phyloP scores from a whole-genome alignment of 371 early-diverging fungal genomes.

The Mortierella sp. region DNA sequence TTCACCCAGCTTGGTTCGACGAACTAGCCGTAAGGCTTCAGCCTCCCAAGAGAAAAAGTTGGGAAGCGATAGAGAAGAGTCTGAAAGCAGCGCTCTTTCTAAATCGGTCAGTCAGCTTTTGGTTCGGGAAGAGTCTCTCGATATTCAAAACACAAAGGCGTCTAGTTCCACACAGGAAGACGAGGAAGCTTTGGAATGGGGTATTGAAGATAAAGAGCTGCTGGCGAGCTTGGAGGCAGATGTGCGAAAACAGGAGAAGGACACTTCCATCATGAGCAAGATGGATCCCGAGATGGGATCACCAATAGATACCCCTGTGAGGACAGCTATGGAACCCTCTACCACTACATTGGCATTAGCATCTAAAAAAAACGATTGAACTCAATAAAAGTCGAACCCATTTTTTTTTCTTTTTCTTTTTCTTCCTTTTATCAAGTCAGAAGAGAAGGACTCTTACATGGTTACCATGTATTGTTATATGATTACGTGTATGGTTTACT shows the following conservation, averaged over 20 bases:
- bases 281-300: constrained; percentile 8
- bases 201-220: constrained; percentile 40
- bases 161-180: constrained; percentile 1
- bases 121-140: constrained; percentile 10
- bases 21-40: constrained; percentile 18
- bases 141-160: not conserved
- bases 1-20: constrained; percentile 30
- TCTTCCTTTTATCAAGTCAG: not conserved
- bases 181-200: constrained; percentile 27
- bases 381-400: constrained; percentile 1
- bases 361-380: constrained; percentile 40
- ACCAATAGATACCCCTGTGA: constrained; percentile 29
- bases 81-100: constrained; percentile 5
- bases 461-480: not conserved
- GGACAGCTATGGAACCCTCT: constrained; percentile 14
- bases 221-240: constrained; percentile 31
- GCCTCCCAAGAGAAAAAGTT: not conserved
- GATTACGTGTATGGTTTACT: no score
- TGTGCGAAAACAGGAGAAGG: constrained; percentile 10
- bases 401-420: not conserved
- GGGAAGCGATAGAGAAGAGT: not conserved
- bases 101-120: constrained; percentile 16
- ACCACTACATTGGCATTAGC: constrained; percentile 13
- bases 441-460: no score
- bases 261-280: constrained; percentile 4